Evolutionary conservation across 2,329 filamentous ascomycete species (phyloP), one percentile per base, ranked within the genome.

Genomic region (Polychaeton citri): DNA sequence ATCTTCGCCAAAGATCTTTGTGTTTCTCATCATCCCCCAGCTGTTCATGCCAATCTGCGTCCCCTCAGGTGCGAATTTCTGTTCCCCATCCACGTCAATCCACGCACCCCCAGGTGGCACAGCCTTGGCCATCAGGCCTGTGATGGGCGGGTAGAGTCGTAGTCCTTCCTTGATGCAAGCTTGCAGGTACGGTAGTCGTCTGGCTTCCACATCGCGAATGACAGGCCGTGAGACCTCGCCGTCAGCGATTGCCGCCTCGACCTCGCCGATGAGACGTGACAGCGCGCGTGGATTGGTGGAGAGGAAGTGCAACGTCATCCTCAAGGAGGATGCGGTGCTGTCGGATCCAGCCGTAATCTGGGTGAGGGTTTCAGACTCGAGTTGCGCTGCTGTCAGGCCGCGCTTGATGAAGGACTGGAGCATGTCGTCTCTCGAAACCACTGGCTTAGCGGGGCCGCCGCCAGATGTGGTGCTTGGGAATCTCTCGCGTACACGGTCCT

Each of bases 341-440:
- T 76, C 72, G 0, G 69, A 70, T 3, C 72, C 73, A 4, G 71
- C 72, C 4, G 72, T 57, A 28, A 68, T 65, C 38, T 66, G 62
- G 9, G 63, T 54, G 4, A 65, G 42, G 1, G 57, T 61, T 41
- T 68, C 65, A 41, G 53, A 62, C 49, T 54, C 66, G 39, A 52
- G 58, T 44, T 66, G 50, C 12, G 55, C 41, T 52, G 61, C 45
- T 33, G 54, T 52, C 2, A 69, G 47, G 45, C 61, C 62, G 40
- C 65, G 61, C 8, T 57, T 56, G 36, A 71, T 60, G 44, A 72
- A 72, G 0, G 66, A 64, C 3, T 61, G 63, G 4, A 74, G 58
- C 69, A 74, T 74, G 42, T 74, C 71, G 5, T 56, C 55, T 12
- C 62, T 58, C 5, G 24, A 10, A 7, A 28, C 24, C 1, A 58